Percentiles rank a stretch among this genome's conserved stretches.
Conservation (phyloP, 2,329 filamentous ascomycete genomes). For the Colletotrichum acutatum region DNA sequence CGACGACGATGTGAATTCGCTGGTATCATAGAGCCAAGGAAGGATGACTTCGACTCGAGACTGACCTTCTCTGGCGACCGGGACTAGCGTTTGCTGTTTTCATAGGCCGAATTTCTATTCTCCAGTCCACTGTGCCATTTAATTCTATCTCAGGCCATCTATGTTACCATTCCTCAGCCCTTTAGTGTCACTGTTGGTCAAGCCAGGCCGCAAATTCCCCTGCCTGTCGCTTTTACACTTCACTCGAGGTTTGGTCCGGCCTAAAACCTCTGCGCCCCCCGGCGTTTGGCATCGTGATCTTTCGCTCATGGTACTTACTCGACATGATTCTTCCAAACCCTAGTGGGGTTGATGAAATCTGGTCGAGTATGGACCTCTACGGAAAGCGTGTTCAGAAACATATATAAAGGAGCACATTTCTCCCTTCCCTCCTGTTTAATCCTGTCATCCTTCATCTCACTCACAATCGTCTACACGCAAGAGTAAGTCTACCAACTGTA, state of each 20-base stretch:
- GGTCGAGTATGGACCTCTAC: background rate
- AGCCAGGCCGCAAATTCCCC: background rate
- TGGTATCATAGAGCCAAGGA: background rate
- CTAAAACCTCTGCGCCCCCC: too few relatives aligned
- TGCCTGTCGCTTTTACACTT: too few relatives aligned
- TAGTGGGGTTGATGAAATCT: too few relatives aligned
- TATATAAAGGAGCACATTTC: background rate
- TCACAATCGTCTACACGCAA: background rate
- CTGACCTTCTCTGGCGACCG: background rate
- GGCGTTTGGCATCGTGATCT: too few relatives aligned
- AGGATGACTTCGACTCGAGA: background rate
- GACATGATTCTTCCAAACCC: too few relatives aligned
- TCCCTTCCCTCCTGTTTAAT: background rate
- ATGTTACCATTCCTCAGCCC: fast-evolving
- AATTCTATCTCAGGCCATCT: background rate
- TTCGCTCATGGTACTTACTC: too few relatives aligned
- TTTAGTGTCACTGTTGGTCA: background rate
- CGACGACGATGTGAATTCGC: background rate
- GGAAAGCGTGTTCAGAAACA: background rate
- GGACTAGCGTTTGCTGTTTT: background rate
- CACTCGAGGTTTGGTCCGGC: too few relatives aligned
- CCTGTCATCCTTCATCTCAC: background rate
- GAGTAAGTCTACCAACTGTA: background rate
- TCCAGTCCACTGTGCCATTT: background rate
- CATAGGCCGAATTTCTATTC: background rate